Evolutionary conservation across 2,329 filamentous ascomycete species (phyloP).

Genomic region (Magnaporthales sp.): DNA sequence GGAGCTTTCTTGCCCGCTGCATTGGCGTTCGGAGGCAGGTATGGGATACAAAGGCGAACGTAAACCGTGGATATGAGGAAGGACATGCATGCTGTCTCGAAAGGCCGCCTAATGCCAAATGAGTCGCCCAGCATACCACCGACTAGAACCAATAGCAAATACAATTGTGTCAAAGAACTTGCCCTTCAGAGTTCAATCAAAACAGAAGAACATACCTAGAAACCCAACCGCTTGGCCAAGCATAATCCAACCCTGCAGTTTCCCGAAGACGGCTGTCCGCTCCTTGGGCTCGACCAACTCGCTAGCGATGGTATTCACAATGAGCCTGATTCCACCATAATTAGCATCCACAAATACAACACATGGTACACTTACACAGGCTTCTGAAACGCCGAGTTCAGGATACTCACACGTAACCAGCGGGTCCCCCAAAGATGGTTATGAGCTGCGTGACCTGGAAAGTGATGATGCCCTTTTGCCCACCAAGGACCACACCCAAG

Average conservation of each 20-base stretch:
- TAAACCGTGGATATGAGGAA: constrained; percentile 39
- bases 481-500: constrained; percentile 53
- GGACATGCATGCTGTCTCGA: constrained; percentile 51
- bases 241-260: constrained; percentile 58
- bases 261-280: constrained; percentile 56
- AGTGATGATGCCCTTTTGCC: constrained; percentile 54
- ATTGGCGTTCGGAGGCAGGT: constrained; percentile 37
- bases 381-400: not conserved
- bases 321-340: constrained; percentile 30
- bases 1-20: constrained; percentile 21
- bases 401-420: constrained; percentile 49
- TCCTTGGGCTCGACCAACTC: constrained; percentile 52
- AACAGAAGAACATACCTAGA: constrained; percentile 28
- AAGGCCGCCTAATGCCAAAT: constrained; percentile 55
- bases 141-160: constrained; percentile 21
- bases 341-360: not conserved
- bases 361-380: not conserved
- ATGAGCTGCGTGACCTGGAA: constrained; percentile 61
- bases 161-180: not conserved
- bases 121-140: constrained; percentile 57
- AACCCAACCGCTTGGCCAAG: constrained; percentile 57
- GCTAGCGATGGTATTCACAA: constrained; percentile 59
- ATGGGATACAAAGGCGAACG: constrained; percentile 32
- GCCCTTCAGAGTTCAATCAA: not conserved
- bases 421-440: constrained; percentile 58